phyloP scores from a whole-genome alignment of 2,329 filamentous ascomycete genomes.

The Monilinia fructicola region DNA sequence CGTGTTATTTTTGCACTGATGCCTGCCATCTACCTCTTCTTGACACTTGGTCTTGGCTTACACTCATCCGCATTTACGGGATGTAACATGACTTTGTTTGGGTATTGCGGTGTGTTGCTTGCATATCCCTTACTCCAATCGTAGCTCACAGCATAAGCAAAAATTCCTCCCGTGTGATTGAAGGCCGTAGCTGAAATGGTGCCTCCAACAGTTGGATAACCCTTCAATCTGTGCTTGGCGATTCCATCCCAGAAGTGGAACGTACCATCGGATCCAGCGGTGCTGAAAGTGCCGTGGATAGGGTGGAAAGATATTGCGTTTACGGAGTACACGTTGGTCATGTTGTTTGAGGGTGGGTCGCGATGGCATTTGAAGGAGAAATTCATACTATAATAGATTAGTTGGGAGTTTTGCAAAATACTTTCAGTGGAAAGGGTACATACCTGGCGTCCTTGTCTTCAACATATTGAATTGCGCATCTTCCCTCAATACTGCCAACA shows the following conservation, averaged over 20 bases:
- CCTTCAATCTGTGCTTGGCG: conserved; percentile 84
- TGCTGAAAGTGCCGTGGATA: conserved; percentile 95
- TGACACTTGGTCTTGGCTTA: conserved; percentile 49
- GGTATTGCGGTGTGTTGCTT: conserved; percentile 70
- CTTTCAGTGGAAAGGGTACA: background rate
- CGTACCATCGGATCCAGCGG: conserved; percentile 89
- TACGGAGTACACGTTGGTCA: conserved; percentile 88
- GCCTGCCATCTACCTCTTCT: conserved; percentile 39
- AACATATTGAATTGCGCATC: conserved; percentile 97
- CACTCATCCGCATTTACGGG: conserved; percentile 67
- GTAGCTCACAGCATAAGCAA: conserved; percentile 89
- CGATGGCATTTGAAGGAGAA: conserved; percentile 99
- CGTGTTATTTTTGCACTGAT: background rate
- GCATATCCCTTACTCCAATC: conserved; percentile 98
- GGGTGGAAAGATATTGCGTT: conserved; percentile 99
- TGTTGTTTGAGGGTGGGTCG: conserved; percentile 70
- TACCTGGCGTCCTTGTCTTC: conserved; percentile 88
- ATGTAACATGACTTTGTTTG: conserved; percentile 84
- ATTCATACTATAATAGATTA: conserved; percentile 61
- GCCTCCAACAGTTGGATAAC: conserved; percentile 79
- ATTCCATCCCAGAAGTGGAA: conserved; percentile 98
- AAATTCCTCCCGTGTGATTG: conserved; percentile 79
- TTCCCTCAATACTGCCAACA: conserved; percentile 92
- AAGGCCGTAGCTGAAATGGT: conserved; percentile 92
- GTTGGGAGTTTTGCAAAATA: background rate